phyloP scores from a whole-genome alignment of 2,329 filamentous ascomycete species.

The Phyllosticta citrichinensis region DNA sequence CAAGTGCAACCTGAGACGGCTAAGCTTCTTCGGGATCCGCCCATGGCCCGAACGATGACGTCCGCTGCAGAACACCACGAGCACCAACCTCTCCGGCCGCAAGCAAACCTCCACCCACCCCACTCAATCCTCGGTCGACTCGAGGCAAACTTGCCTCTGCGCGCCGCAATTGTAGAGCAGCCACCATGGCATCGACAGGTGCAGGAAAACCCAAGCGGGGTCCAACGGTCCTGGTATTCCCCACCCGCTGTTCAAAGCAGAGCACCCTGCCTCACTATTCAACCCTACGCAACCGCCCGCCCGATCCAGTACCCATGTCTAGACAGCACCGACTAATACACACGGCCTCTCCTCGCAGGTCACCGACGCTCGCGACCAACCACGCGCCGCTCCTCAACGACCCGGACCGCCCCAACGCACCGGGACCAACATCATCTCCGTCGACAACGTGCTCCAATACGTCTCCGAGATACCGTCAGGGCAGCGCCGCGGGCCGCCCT shows the following conservation, averaged over 20 bases:
- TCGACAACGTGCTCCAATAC: constrained; percentile 92
- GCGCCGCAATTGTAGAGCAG: neutral
- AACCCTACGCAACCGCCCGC: constrained; percentile 1
- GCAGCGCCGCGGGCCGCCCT: constrained; percentile 68
- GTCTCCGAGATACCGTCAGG: constrained; percentile 91
- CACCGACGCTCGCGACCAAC: constrained; percentile 45
- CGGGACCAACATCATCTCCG: constrained; percentile 58
- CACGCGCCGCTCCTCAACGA: constrained; percentile 24
- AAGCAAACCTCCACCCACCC: neutral
- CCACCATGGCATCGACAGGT: constrained; percentile 6
- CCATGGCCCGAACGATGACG: neutral
- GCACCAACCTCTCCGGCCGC: neutral
- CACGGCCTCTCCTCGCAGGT: constrained; percentile 31
- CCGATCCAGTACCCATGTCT: neutral
- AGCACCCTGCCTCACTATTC: neutral
- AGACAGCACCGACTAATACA: neutral
- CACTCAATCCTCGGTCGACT: neutral
- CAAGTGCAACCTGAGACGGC: neutral
- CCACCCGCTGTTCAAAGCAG: constrained; percentile 5
- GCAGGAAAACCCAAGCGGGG: constrained; percentile 37
- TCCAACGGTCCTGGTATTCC: constrained; percentile 50
- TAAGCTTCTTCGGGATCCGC: neutral
- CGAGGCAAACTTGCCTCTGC: neutral
- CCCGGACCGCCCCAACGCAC: constrained; percentile 26
- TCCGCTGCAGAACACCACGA: neutral